Percentiles rank a stretch among this genome's conserved stretches.
Conservation (phyloP, 352 stramenopile species). For the Blastocystis hominis region DNA sequence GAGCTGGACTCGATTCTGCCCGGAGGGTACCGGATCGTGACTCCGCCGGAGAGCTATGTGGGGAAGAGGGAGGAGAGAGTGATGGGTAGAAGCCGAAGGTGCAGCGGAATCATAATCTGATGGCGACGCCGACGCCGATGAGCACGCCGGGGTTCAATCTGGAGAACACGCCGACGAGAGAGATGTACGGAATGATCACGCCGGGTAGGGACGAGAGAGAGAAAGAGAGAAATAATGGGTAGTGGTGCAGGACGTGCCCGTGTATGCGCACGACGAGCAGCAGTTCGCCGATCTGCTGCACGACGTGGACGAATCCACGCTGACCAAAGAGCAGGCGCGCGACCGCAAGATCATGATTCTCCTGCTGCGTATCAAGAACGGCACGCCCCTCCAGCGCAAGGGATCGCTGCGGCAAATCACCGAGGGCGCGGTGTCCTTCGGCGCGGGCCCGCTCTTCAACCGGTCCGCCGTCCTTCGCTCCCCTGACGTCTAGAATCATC, state of each 20-base stretch:
- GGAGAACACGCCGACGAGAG: slow-evolving; percentile 65
- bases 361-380: slow-evolving; percentile 97
- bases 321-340: slow-evolving; percentile 80
- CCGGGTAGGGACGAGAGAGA: slow-evolving; percentile 62
- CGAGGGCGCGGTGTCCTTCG: slow-evolving; percentile 89
- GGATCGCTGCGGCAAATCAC: slow-evolving; percentile 75
- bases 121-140: slow-evolving; percentile 87
- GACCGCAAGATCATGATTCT: slow-evolving; percentile 93
- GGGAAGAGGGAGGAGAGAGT: neutral
- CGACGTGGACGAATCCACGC: slow-evolving; percentile 67
- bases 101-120: slow-evolving; percentile 82
- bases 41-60: slow-evolving; percentile 84
- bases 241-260: slow-evolving; percentile 76
- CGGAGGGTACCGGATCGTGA: slow-evolving; percentile 85
- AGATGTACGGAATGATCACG: slow-evolving; percentile 65
- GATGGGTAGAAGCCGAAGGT: slow-evolving; percentile 70
- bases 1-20: slow-evolving; percentile 93
- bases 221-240: slow-evolving; percentile 61
- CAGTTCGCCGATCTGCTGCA: slow-evolving; percentile 74
- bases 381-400: slow-evolving; percentile 85
- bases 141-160: slow-evolving; percentile 72
- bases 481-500: slow-evolving; percentile 71
- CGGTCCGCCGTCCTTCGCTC: slow-evolving; percentile 64
- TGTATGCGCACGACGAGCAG: slow-evolving; percentile 96
- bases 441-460: slow-evolving; percentile 91